A percentile compares a stretch with the other conserved stretches of the same genome.
Evolutionary conservation across 768 basidiomycete genomes (phyloP).

Genomic region (Macrolepiota dolichaula): DNA sequence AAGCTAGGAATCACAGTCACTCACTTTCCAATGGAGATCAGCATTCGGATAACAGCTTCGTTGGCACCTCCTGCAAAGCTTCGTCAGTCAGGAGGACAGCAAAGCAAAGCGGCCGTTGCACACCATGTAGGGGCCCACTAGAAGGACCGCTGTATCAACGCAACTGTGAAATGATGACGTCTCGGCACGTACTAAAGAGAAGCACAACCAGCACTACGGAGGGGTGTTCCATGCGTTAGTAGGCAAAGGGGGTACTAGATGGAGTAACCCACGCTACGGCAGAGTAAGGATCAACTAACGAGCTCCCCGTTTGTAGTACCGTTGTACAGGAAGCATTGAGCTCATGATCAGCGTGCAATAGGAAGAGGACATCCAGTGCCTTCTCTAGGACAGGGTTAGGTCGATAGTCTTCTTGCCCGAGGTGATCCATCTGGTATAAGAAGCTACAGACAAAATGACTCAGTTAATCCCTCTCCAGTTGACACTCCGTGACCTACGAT

Average conservation of each 20-base stretch:
- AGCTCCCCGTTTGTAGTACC: constrained; percentile 84
- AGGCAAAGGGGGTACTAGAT: background rate
- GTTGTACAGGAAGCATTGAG: constrained; percentile 85
- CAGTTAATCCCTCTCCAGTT: background rate
- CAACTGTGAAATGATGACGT: background rate
- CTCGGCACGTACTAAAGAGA: constrained; percentile 71
- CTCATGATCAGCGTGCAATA: constrained; percentile 90
- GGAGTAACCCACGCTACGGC: constrained; percentile 61
- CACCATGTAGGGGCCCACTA: constrained; percentile 72
- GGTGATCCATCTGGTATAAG: constrained; percentile 87
- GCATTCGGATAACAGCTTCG: constrained; percentile 93
- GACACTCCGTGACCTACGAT: constrained; percentile 46
- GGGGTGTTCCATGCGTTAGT: background rate
- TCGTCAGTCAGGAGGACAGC: constrained; percentile 5
- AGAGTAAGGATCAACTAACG: constrained; percentile 87
- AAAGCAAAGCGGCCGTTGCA: background rate
- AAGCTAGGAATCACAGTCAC: constrained; percentile 16
- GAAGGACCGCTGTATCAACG: constrained; percentile 9
- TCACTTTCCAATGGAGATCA: constrained; percentile 81
- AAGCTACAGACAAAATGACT: constrained; percentile 43
- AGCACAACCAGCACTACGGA: constrained; percentile 75
- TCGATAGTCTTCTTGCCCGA: constrained; percentile 65
- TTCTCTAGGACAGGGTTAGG: constrained; percentile 86
- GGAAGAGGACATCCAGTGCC: constrained; percentile 84
- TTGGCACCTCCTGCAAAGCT: constrained; percentile 70